phyloP scores from a whole-genome alignment of 177 flowering plant genomes.

The Vitis hybrid region DNA sequence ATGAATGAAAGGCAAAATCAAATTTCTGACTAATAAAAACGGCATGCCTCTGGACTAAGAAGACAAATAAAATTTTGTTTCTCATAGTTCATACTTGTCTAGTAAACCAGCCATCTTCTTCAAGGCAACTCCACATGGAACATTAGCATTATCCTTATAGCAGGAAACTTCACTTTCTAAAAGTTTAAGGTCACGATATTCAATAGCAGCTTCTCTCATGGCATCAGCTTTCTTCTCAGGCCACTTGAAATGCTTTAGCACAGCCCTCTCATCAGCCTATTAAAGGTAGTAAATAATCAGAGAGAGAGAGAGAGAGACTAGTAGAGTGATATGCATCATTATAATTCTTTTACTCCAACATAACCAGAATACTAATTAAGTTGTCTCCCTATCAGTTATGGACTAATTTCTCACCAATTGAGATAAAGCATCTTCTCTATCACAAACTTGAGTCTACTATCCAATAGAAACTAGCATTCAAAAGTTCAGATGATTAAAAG shows the following conservation, averaged over 20 bases:
- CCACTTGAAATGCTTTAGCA: slow-evolving; percentile 77
- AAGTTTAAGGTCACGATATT: slow-evolving; percentile 59
- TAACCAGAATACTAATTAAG: neutral
- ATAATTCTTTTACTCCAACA: neutral
- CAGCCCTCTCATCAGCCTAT: slow-evolving; percentile 80
- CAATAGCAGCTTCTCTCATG: slow-evolving; percentile 77
- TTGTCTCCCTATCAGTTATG: no score
- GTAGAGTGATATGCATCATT: neutral
- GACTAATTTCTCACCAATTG: no score
- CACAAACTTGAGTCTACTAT: no score
- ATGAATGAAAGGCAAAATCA: slow-evolving; percentile 7
- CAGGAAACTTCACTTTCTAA: slow-evolving; percentile 48
- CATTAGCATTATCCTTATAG: slow-evolving; percentile 39
- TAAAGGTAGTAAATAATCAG: slow-evolving; percentile 2
- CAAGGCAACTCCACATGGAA: slow-evolving; percentile 54
- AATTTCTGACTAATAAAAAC: neutral
- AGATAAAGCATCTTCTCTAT: no score
- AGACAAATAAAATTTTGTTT: neutral
- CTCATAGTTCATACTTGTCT: slow-evolving; percentile 49
- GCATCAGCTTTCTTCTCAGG: slow-evolving; percentile 89
- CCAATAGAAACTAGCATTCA: no score
- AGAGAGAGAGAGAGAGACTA: neutral
- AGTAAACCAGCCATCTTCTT: slow-evolving; percentile 62
- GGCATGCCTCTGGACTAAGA: neutral
- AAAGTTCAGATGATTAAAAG: no score